Evolutionary conservation across 768 basidiomycete species (phyloP), one percentile per base, ranked within the genome.

Genomic region (Gelatoporia subvermispora): DNA sequence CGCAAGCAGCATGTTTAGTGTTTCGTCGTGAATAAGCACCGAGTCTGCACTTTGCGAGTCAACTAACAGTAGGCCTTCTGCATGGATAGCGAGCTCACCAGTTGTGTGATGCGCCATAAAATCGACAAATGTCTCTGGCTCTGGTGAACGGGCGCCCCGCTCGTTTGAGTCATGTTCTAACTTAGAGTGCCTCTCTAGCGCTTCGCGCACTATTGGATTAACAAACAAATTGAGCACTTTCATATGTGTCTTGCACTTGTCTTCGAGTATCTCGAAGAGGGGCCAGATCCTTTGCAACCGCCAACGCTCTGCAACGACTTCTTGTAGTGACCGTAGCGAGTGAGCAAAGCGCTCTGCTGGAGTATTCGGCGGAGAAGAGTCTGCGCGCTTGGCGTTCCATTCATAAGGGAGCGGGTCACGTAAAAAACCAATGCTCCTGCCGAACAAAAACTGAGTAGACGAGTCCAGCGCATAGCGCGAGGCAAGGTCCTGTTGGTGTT

Each of bases 321-420:
- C 54, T 59, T 84, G 81, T 3, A 75, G 77, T 43, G 71, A 63
- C 15, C 68, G 61, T 57, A 84, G 82, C 0, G 82, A 75, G 24
- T 62, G 57, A 1, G 73, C 68, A 56, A 84, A 82, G 3, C 38
- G 25, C 41, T 54, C 48, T 1, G 52, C 48, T 31, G 20, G 52
- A 45, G 34, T 54, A 45, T 5, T 46, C 38, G 3, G 3, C 39
- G 37, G 3, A 21, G 40, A 41, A 22, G 3, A 9, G 11, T 11
- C 9, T 3, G 21, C 17, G 13, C 17, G 8, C 17, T n/a, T 3
- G 5, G 11, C 31, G 13, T 44, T 20, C 8, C 48, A 54, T 18
- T 49, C 52, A 17, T 53, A 60, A 16, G 53, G 60, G 8, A 65
- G 48, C 8, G 56, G 51, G 16, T 50, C 57, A 17, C 48, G 50